phyloP scores from a whole-genome alignment of 2,329 filamentous ascomycete species.

The Colletotrichum australisinense region DNA sequence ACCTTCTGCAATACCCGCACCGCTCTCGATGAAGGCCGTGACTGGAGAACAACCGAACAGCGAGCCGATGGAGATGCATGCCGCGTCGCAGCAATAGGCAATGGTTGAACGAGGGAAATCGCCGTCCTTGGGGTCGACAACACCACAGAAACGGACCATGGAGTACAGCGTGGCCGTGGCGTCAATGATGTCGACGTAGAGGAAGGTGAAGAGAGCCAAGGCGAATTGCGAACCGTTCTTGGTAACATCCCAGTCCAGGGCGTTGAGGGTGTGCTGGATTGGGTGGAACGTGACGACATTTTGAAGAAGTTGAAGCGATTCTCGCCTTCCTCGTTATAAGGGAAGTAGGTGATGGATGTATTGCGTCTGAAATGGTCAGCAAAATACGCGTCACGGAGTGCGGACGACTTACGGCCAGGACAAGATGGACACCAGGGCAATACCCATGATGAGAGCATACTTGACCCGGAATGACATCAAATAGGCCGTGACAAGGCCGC shows the following conservation, averaged over 20 bases:
- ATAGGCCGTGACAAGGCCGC: conserved; percentile 82
- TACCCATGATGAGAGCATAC: conserved; percentile 79
- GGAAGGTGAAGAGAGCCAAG: conserved; percentile 79
- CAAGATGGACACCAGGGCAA: conserved; percentile 76
- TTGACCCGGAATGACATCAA: conserved; percentile 85
- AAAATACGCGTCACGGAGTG: not conserved
- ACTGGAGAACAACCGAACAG: conserved; percentile 78
- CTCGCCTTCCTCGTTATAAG: conserved; percentile 72
- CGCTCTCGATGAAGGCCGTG: conserved; percentile 81
- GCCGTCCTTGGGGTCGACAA: conserved; percentile 72
- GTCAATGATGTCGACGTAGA: conserved; percentile 85
- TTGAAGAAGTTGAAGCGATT: conserved; percentile 78
- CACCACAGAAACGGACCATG: conserved; percentile 81
- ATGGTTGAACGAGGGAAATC: conserved; percentile 89
- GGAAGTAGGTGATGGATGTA: conserved; percentile 80
- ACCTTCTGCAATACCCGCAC: conserved; percentile 80
- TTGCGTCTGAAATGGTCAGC: conserved; percentile 59
- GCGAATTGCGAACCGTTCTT: conserved; percentile 71
- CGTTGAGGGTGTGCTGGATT: conserved; percentile 71
- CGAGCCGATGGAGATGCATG: conserved; percentile 77
- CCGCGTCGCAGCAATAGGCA: conserved; percentile 79
- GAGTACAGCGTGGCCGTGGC: conserved; percentile 82
- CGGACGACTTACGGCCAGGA: conserved; percentile 74
- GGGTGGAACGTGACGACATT: conserved; percentile 79
- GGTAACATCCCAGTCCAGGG: conserved; percentile 74